phyloP scores from a whole-genome alignment of 352 stramenopile species.

The Pythium pyrilobum region DNA sequence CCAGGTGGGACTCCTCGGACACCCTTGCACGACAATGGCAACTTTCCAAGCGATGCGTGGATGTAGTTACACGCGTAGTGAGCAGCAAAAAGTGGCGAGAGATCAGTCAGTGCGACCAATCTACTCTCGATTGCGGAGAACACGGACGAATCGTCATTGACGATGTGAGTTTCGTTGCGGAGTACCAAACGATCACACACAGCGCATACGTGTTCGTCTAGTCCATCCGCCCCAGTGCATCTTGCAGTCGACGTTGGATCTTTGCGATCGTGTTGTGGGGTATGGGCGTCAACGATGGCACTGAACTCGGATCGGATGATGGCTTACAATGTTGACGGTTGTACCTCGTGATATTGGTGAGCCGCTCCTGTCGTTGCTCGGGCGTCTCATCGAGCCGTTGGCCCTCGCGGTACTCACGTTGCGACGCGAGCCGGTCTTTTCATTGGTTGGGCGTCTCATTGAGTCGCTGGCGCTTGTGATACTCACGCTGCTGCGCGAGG shows the following conservation, averaged over 20 bases:
- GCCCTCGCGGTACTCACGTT: neutral
- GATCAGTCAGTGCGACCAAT: neutral
- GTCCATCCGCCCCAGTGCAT: neutral
- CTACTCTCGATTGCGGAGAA: neutral
- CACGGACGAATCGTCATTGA: too few species aligned
- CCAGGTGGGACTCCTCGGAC: neutral
- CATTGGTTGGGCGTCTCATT: neutral
- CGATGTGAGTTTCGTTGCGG: too few species aligned
- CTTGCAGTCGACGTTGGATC: neutral
- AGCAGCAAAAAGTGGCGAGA: neutral
- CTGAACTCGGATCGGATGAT: too few species aligned
- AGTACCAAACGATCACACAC: constrained; percentile 5
- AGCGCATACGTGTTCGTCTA: constrained; percentile 1
- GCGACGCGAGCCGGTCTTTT: neutral
- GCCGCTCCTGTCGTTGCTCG: neutral
- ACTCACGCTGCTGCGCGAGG: neutral
- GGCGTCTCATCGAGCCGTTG: neutral
- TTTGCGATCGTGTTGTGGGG: neutral
- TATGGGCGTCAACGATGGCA: too few species aligned
- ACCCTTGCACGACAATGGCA: neutral
- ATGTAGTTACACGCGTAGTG: constrained; percentile 5
- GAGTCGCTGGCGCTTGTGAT: neutral
- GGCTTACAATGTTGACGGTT: neutral
- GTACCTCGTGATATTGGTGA: neutral
- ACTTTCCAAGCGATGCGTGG: neutral